Evolutionary conservation across 306 rosid genomes (phyloP).

Genomic region (Bauhinia variegata): DNA sequence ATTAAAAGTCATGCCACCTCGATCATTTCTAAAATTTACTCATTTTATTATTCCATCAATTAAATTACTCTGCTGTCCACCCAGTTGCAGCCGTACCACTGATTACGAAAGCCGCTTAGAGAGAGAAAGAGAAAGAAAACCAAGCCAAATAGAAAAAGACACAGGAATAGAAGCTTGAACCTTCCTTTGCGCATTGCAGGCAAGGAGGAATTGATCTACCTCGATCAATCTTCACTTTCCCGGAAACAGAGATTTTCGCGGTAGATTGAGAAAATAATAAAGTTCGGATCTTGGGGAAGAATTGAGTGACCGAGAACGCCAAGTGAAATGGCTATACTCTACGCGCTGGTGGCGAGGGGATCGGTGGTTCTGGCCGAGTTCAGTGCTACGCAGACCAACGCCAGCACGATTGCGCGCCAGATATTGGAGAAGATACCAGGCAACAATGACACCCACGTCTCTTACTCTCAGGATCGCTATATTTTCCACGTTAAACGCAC

Average conservation of each 20-base stretch:
- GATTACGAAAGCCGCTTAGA: too few relatives aligned
- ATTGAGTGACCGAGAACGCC: neutral
- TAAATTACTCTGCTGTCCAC: too few relatives aligned
- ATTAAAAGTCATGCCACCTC: too few relatives aligned
- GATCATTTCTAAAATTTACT: too few relatives aligned
- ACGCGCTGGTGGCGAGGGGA: slow-evolving; percentile 85
- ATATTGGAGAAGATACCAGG: slow-evolving; percentile 86
- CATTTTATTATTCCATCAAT: too few relatives aligned
- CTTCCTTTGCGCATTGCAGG: neutral
- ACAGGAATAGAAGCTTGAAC: neutral
- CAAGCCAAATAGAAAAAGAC: neutral
- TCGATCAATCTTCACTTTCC: neutral
- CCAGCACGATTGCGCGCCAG: slow-evolving; percentile 76
- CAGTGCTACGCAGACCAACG: slow-evolving; percentile 79
- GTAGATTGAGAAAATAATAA: too few relatives aligned
- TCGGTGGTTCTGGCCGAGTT: slow-evolving; percentile 92
- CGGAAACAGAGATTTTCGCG: neutral
- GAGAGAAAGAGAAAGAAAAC: too few relatives aligned
- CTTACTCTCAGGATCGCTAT: slow-evolving; percentile 93
- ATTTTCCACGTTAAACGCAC: slow-evolving; percentile 93
- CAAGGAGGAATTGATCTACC: neutral
- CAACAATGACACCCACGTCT: slow-evolving; percentile 70
- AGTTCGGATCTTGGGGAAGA: neutral
- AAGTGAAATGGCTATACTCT: slow-evolving; percentile 72
- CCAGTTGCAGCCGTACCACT: too few relatives aligned